Evolutionary conservation across 176 grass and related monocot species (phyloP), one percentile per base, ranked within the genome.

Genomic region (Phyllostachys edulis): DNA sequence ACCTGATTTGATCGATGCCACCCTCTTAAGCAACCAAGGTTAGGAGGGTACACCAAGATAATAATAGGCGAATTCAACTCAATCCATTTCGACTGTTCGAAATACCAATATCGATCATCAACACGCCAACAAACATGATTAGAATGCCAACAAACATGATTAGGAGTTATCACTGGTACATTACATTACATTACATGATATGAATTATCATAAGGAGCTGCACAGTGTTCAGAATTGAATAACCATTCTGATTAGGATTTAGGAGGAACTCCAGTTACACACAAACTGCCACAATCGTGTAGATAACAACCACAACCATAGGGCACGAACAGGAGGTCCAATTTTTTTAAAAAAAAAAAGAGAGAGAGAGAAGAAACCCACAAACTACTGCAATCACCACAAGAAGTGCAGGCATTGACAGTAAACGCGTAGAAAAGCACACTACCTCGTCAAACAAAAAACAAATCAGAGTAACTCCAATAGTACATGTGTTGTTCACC

Each of bases 341-440:
- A 40, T 63, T 34, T 34, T 34, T 34, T 29, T 69, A 52, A 62
- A 54, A 79, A 57, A 26, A 29, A 24, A 41, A 39, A 70, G 5
- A 44, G 69, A 65, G 5, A 39, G 13, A 32, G n/a, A 64, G 9
- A 40, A 59, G 29, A 83, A 77, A 85, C 61, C 52, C 89, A 87
- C 75, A 78, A 87, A 88, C 90, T 92, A 88, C 61, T 82, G 78
- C 86, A 82, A 92, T 78, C 90, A 88, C 78, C 73, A 67, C 56
- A 75, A 75, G 79, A 82, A 74, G 74, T 86, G 82, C 67, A 83
- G 79, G 69, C 74, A 73, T 79, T 78, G 57, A 66, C 80, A 77
- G 72, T 64, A 89, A 79, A 88, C 81, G 40, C 79, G 63, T 78
- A 85, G 77, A 85, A 67, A 72, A 73, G 87, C 80, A 87, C 87